Evolutionary conservation across 1,284 basidiomycete genomes (phyloP).

Genomic region (Apiotrichum mycotoxinovorans): DNA sequence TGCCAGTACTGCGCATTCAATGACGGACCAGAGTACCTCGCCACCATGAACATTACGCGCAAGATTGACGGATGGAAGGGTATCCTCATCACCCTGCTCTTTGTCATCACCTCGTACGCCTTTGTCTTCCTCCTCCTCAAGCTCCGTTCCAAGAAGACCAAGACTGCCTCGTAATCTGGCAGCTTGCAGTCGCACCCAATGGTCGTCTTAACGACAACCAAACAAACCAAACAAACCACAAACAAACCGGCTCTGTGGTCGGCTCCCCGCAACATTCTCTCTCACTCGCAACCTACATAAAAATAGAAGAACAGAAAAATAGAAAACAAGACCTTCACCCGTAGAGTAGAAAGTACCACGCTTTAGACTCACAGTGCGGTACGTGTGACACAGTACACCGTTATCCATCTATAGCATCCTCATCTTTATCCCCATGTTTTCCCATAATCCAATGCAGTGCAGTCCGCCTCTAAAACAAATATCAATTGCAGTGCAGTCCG

Average conservation of each 20-base stretch:
- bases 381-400: not conserved
- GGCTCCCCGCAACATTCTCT: no score
- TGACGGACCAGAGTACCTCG: slow-evolving; percentile 38
- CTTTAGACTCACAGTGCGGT: not conserved
- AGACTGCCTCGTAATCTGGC: slow-evolving; percentile 22
- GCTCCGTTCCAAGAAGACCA: slow-evolving; percentile 34
- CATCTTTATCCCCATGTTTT: no score
- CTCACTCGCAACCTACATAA: no score
- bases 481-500: no score
- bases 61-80: slow-evolving; percentile 37
- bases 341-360: not conserved
- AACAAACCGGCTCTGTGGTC: no score
- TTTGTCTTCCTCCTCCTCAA: slow-evolving; percentile 36
- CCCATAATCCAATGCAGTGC: no score
- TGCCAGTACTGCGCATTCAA: slow-evolving; percentile 41
- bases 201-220: no score
- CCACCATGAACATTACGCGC: slow-evolving; percentile 30
- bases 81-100: slow-evolving; percentile 37
- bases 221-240: no score
- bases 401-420: not conserved
- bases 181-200: no score
- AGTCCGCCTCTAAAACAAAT: no score
- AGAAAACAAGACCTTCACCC: no score
- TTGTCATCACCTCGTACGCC: slow-evolving; percentile 28
- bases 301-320: no score